Evolutionary conservation across 1,284 basidiomycete species (phyloP).

Genomic region (Heliocybe sulcata): DNA sequence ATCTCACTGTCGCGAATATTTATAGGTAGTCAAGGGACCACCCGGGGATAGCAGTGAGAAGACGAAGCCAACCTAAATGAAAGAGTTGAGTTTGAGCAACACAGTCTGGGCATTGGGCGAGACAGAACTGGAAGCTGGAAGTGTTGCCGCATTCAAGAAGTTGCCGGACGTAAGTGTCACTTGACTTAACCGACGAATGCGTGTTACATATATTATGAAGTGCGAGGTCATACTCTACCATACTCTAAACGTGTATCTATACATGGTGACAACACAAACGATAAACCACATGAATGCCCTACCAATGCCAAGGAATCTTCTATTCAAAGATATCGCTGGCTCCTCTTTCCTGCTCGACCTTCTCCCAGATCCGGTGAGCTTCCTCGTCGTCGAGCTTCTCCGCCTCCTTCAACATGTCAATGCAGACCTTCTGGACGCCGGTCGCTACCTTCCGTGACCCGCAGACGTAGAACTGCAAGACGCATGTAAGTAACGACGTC

Average conservation of each 20-base stretch:
- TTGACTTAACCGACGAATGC: too few species aligned
- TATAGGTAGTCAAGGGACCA: background rate
- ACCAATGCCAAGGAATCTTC: background rate
- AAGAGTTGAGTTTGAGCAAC: background rate
- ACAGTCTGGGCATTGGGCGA: background rate
- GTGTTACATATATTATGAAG: too few species aligned
- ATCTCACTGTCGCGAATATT: background rate
- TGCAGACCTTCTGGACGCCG: conserved; percentile 6
- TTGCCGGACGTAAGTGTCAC: too few species aligned
- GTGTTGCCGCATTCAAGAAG: too few species aligned
- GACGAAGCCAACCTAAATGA: background rate
- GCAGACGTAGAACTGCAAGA: conserved; percentile 5
- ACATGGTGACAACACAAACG: too few species aligned
- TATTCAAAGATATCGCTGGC: conserved; percentile 5
- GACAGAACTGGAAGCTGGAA: background rate
- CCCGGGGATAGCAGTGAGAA: background rate
- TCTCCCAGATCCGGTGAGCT: conserved; percentile 3
- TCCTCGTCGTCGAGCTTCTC: conserved; percentile 1
- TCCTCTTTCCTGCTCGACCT: conserved; percentile 4
- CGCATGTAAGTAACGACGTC: background rate
- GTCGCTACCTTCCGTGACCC: conserved; percentile 7
- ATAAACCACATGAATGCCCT: too few species aligned
- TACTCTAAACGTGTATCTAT: too few species aligned
- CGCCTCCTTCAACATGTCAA: conserved; percentile 4
- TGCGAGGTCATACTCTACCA: too few species aligned